A percentile compares a stretch with the other conserved stretches of the same genome.
phyloP scores from a whole-genome alignment of 2,329 filamentous ascomycete species.

The Fusarium heterosporum region DNA sequence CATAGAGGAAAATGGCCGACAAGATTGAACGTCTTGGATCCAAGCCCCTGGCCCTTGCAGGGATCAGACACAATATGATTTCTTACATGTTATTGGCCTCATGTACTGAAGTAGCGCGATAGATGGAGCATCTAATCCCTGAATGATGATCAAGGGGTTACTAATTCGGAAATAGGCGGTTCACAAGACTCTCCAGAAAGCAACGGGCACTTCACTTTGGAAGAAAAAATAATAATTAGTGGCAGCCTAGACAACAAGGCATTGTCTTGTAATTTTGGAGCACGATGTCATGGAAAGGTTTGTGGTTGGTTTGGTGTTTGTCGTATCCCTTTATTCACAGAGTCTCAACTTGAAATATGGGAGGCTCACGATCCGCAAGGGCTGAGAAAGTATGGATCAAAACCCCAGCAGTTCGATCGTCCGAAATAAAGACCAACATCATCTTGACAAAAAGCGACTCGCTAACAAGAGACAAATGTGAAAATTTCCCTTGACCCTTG shows the following conservation, averaged over 20 bases:
- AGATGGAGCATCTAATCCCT: slow-evolving; percentile 14
- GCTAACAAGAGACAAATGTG: slow-evolving; percentile 5
- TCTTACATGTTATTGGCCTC: slow-evolving; percentile 21
- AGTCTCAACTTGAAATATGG: slow-evolving; percentile 18
- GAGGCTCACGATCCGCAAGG: background rate
- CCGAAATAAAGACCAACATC: slow-evolving; percentile 17
- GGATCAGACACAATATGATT: slow-evolving; percentile 14
- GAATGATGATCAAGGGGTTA: slow-evolving; percentile 25
- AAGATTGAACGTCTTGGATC: slow-evolving; percentile 11
- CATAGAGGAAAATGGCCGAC: slow-evolving; percentile 8
- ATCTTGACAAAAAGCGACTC: background rate
- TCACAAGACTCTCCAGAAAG: background rate
- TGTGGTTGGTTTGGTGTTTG: background rate
- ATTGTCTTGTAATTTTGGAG: background rate
- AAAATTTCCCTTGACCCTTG: slow-evolving; percentile 14
- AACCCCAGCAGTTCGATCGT: background rate
- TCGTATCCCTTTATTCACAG: background rate
- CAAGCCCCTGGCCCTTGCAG: slow-evolving; percentile 25
- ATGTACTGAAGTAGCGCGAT: background rate
- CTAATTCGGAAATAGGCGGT: slow-evolving; percentile 10
- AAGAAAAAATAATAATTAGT: background rate
- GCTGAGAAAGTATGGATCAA: background rate
- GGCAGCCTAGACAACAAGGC: background rate
- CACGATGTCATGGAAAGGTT: background rate
- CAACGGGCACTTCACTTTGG: background rate